Evolutionary conservation across 2,329 filamentous ascomycete genomes (phyloP).

Genomic region (Rhynchosporium graminicola): DNA sequence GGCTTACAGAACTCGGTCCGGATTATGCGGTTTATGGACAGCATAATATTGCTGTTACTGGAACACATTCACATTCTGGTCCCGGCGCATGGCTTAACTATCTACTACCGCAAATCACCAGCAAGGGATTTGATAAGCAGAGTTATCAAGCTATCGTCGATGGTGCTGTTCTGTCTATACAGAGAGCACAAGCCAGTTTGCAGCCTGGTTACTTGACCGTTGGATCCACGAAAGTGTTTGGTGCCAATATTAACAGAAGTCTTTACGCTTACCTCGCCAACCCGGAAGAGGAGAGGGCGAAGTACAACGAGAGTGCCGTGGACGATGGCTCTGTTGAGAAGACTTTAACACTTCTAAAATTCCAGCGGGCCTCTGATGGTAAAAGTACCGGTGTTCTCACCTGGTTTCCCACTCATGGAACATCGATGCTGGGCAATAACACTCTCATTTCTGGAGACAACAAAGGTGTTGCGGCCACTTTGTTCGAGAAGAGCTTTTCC

Average conservation of each 20-base stretch:
- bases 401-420: slow-evolving; percentile 92
- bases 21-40: slow-evolving; percentile 75
- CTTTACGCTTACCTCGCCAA: slow-evolving; percentile 87
- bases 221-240: slow-evolving; percentile 66
- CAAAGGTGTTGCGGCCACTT: slow-evolving; percentile 86
- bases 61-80: slow-evolving; percentile 90
- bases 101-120: slow-evolving; percentile 86
- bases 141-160: slow-evolving; percentile 89
- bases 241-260: slow-evolving; percentile 88
- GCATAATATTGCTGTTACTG: slow-evolving; percentile 84
- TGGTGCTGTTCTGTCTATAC: slow-evolving; percentile 78
- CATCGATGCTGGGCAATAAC: slow-evolving; percentile 88
- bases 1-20: slow-evolving; percentile 65
- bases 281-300: slow-evolving; percentile 70
- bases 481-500: slow-evolving; percentile 73
- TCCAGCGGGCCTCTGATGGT: slow-evolving; percentile 70
- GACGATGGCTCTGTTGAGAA: slow-evolving; percentile 66
- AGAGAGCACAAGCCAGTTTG: slow-evolving; percentile 74
- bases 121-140: slow-evolving; percentile 80
- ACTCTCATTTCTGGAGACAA: slow-evolving; percentile 93
- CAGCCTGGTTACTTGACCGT: slow-evolving; percentile 66
- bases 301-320: slow-evolving; percentile 59
- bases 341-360: slow-evolving; percentile 72
- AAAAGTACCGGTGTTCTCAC: slow-evolving; percentile 81
- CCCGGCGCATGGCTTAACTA: slow-evolving; percentile 96